These are phyloP conservation scores for Sergeia podlipaevii DNA, from an alignment of 208 protist species.

Conservation along the genomic window DNA sequence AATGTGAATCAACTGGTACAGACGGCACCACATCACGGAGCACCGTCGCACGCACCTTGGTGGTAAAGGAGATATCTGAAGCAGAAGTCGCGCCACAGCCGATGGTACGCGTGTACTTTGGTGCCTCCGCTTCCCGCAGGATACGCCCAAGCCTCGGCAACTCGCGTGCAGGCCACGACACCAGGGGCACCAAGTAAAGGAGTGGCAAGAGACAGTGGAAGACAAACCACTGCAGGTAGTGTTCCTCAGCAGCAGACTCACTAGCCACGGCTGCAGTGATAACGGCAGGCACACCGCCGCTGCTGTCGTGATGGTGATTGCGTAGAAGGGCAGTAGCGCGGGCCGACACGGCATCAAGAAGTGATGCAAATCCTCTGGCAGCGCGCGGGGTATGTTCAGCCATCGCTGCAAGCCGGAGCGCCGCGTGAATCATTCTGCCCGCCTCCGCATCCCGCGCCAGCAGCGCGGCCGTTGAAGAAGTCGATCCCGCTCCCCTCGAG, in stretches of 20 bases:
- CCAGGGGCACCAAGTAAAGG: slow-evolving; percentile 31
- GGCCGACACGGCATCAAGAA: slow-evolving; percentile 4
- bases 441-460: background rate
- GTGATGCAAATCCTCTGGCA: background rate
- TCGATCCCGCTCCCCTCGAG: no score
- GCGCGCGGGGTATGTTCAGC: background rate
- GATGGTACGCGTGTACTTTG: background rate
- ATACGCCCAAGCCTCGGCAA: slow-evolving; percentile 16
- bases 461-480: no score
- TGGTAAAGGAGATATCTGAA: background rate
- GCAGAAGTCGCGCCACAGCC: background rate
- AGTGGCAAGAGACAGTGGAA: slow-evolving; percentile 16
- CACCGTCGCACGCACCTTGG: background rate
- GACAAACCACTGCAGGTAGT: slow-evolving; percentile 13
- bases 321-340: slow-evolving; percentile 1
- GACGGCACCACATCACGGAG: background rate
- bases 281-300: background rate
- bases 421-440: background rate
- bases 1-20: background rate
- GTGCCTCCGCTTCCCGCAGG: slow-evolving; percentile 18
- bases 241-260: background rate
- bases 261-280: background rate
- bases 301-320: background rate
- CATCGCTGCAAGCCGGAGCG: no score
- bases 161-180: slow-evolving; percentile 23